Evolutionary conservation across 345 rosid species (phyloP).

Genomic region (Fremontodendron californicum): DNA sequence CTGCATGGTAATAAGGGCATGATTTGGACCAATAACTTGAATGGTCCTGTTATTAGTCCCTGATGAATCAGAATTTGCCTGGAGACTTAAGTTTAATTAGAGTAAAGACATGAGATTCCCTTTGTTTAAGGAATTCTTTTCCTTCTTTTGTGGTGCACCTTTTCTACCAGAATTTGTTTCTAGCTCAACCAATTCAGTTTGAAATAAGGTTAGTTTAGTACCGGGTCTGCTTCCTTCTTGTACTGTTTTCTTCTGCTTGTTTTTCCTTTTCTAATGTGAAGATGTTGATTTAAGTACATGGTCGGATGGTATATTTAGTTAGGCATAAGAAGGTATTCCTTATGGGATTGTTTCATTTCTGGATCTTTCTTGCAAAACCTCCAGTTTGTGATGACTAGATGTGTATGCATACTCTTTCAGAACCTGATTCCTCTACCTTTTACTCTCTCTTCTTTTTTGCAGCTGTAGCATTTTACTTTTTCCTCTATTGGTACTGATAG

Average conservation of each 20-base stretch:
- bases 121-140: background rate
- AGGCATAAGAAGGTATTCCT: background rate
- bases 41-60: background rate
- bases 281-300: background rate
- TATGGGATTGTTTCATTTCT: background rate
- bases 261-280: background rate
- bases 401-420: background rate
- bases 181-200: background rate
- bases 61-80: background rate
- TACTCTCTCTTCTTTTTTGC: background rate
- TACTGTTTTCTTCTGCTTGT: background rate
- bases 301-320: background rate
- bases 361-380: background rate
- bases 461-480: background rate
- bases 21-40: background rate
- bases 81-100: background rate
- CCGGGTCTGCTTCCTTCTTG: background rate
- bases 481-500: conserved; percentile 6
- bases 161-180: background rate
- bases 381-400: background rate
- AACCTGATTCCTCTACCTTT: background rate
- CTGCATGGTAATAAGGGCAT: background rate
- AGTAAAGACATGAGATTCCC: background rate
- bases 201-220: background rate
- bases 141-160: background rate